phyloP scores from a whole-genome alignment of 2,329 filamentous ascomycete genomes.

The Fusarium falciforme region DNA sequence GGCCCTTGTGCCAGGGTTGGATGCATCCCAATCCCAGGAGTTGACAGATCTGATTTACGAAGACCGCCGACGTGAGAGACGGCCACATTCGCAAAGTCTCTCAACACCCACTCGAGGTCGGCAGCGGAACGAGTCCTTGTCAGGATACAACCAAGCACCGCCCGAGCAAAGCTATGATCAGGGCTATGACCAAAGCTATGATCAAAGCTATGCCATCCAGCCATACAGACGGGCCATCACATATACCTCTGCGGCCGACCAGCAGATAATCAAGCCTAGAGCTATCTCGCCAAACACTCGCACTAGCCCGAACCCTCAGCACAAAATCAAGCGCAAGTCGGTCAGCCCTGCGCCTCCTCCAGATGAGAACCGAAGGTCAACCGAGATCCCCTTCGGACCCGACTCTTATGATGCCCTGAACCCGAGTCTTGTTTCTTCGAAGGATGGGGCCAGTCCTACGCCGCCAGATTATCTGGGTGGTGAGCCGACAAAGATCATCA shows the following conservation, averaged over 20 bases:
- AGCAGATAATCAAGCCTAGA: slow-evolving; percentile 39
- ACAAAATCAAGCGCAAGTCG: slow-evolving; percentile 76
- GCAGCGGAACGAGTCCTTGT: slow-evolving; percentile 37
- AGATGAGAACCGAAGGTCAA: slow-evolving; percentile 62
- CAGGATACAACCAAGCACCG: slow-evolving; percentile 40
- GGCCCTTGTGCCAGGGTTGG: slow-evolving; percentile 70
- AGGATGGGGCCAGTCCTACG: slow-evolving; percentile 49
- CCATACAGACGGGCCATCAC: slow-evolving; percentile 57
- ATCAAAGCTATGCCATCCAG: slow-evolving; percentile 51
- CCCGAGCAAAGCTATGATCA: slow-evolving; percentile 27
- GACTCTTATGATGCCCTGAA: slow-evolving; percentile 82
- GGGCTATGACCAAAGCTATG: slow-evolving; percentile 42
- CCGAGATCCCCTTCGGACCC: slow-evolving; percentile 77
- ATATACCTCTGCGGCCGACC: slow-evolving; percentile 51
- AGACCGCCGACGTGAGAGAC: slow-evolving; percentile 61
- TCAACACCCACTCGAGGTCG: slow-evolving; percentile 57
- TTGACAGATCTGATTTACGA: slow-evolving; percentile 68
- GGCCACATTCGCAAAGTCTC: slow-evolving; percentile 56
- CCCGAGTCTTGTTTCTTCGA: slow-evolving; percentile 59
- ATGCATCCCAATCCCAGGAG: slow-evolving; percentile 66
- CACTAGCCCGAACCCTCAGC: slow-evolving; percentile 56
- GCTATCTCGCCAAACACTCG: slow-evolving; percentile 53
- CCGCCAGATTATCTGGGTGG: slow-evolving; percentile 55
- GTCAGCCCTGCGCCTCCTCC: slow-evolving; percentile 75
- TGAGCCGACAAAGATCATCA: slow-evolving; percentile 75